A percentile compares a stretch with the other conserved stretches of the same genome.
Conservation (phyloP, 2,329 filamentous ascomycete species). For the Torrubiella hemipterigena region DNA sequence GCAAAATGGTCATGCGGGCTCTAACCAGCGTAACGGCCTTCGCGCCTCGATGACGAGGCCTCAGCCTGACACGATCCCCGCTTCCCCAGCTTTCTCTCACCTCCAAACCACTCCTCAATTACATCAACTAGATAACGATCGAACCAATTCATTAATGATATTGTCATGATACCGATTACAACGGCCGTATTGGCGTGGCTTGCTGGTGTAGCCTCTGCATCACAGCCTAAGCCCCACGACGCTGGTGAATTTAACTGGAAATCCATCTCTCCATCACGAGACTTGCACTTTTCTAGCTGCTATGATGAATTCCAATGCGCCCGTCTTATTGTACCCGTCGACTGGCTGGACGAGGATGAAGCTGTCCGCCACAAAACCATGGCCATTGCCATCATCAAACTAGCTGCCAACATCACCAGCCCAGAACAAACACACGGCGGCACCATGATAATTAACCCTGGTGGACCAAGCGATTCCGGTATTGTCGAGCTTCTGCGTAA, state of each 20-base stretch:
- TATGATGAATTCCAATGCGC: constrained; percentile 25
- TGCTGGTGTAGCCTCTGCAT: no score
- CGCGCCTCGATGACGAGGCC: no score
- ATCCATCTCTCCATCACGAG: constrained; percentile 6
- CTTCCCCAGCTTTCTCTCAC: no score
- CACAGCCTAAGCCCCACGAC: no score
- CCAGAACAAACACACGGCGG: constrained; percentile 23
- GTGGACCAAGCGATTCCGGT: constrained; percentile 25
- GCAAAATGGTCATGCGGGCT: no score
- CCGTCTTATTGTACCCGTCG: constrained; percentile 26
- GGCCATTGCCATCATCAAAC: constrained; percentile 24
- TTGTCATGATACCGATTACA: no score
- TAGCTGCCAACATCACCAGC: constrained; percentile 21
- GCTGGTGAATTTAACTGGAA: constrained; percentile 10
- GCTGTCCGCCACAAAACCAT: constrained; percentile 9
- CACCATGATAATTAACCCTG: constrained; percentile 25
- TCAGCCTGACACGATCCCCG: no score
- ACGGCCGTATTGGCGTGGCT: no score
- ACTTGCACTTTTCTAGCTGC: constrained; percentile 18
- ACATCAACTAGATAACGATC: no score
- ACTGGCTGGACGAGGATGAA: constrained; percentile 18
- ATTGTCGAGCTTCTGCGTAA: constrained; percentile 11
- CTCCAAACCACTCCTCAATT: no score
- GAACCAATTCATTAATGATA: no score
- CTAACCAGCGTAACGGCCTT: no score